Evolutionary conservation across 1,139 yeast genomes (phyloP).

Genomic region (Candida freyschussii): DNA sequence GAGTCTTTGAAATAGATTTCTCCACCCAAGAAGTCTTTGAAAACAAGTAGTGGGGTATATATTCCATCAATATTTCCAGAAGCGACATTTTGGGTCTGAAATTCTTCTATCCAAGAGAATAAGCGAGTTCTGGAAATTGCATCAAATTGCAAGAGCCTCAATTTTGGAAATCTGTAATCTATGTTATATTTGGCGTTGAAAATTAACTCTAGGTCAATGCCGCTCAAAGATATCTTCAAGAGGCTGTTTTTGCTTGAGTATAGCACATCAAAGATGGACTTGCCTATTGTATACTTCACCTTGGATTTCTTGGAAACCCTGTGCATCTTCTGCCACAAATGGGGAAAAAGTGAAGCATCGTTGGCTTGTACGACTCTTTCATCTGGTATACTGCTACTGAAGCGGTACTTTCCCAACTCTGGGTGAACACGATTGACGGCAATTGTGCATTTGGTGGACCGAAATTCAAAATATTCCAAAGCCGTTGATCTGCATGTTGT

Average conservation of each 20-base stretch:
- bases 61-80: constrained; percentile 9
- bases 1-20: constrained; percentile 13
- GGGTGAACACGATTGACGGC: constrained; percentile 10
- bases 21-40: constrained; percentile 22
- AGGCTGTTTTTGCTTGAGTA: constrained; percentile 5
- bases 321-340: too few species aligned
- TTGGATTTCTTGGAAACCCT: too few species aligned
- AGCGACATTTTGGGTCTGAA: constrained; percentile 17
- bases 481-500: too few species aligned
- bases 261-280: too few species aligned
- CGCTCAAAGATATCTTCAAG: constrained; percentile 19
- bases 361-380: constrained; percentile 5
- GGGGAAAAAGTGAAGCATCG: constrained; percentile 6
- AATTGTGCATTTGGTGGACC: constrained; percentile 1
- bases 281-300: too few species aligned
- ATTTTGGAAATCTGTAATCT: constrained; percentile 15
- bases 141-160: constrained; percentile 26
- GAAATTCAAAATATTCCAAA: constrained; percentile 4
- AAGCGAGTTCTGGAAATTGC: constrained; percentile 20
- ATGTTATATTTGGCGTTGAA: constrained; percentile 8
- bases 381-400: neutral
- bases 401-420: constrained; percentile 6
- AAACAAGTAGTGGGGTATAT: constrained; percentile 19
- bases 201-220: constrained; percentile 23
- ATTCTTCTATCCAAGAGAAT: constrained; percentile 20